A percentile compares a stretch with the other conserved stretches of the same genome.
phyloP scores from a whole-genome alignment of 169 alveolate genomes.

The Plasmodium relictum region DNA sequence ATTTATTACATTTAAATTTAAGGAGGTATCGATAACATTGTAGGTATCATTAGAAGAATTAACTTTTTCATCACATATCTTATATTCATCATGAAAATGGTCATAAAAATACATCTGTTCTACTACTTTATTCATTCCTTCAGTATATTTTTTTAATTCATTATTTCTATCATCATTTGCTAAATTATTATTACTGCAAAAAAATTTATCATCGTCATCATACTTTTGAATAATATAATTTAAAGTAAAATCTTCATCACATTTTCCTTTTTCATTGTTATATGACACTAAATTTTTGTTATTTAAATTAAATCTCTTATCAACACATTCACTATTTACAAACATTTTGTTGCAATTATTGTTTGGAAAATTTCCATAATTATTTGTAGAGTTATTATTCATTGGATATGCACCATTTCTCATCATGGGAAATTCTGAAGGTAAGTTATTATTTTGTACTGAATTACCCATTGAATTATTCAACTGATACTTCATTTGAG shows the following conservation, averaged over 20 bases:
- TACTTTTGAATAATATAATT: conserved; percentile 62
- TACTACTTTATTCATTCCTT: conserved; percentile 65
- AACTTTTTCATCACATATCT: conserved; percentile 22
- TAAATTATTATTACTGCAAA: conserved; percentile 24
- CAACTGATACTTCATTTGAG: background rate
- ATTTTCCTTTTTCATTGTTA: conserved; percentile 27
- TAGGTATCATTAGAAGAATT: conserved; percentile 7
- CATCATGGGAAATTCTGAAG: background rate
- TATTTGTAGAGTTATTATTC: background rate
- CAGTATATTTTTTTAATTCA: conserved; percentile 51
- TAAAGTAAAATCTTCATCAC: conserved; percentile 64
- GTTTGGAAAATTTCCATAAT: background rate
- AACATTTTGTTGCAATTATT: background rate
- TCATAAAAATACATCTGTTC: conserved; percentile 77
- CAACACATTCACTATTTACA: background rate
- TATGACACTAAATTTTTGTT: conserved; percentile 47
- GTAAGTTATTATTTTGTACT: background rate
- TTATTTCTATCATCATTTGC: background rate
- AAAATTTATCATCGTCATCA: conserved; percentile 68
- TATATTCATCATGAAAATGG: conserved; percentile 41
- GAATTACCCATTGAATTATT: background rate
- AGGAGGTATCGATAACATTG: conserved; percentile 60
- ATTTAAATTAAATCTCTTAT: conserved; percentile 7
- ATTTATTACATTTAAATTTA: conserved; percentile 61
- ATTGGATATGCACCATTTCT: background rate